These are phyloP conservation scores for Chaetomium cochliodes DNA, from an alignment of 495 filamentous ascomycete genomes.

Conservation along the genomic window DNA sequence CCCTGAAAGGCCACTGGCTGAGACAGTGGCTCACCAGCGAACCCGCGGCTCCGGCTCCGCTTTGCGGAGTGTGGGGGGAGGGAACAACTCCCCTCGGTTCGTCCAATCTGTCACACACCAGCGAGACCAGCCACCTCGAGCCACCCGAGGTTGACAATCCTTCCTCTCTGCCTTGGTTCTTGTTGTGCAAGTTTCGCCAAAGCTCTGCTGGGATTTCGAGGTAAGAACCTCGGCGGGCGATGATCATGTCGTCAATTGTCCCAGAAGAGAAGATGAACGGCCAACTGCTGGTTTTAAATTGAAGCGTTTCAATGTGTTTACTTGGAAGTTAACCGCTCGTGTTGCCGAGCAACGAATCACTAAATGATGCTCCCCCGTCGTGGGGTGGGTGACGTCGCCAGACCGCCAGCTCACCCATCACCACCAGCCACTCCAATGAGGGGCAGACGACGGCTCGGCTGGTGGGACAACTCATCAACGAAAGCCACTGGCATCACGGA, in stretches of 20 bases:
- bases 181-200: background rate
- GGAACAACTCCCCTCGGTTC: background rate
- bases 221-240: background rate
- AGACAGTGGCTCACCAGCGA: constrained; percentile 23
- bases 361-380: background rate
- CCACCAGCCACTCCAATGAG: constrained; percentile 4
- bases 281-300: background rate
- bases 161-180: background rate
- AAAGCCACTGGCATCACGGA: background rate
- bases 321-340: background rate
- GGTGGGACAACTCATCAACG: background rate
- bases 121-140: background rate
- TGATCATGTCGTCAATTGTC: background rate
- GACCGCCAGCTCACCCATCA: constrained; percentile 17
- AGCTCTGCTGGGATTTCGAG: background rate
- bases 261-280: too few species aligned
- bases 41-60: constrained; percentile 28
- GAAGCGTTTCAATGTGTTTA: background rate
- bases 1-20: constrained; percentile 14
- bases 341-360: constrained; percentile 24
- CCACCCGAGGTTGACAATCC: background rate
- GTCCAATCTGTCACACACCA: constrained; percentile 7
- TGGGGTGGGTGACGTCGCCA: constrained; percentile 13
- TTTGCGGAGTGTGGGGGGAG: constrained; percentile 18
- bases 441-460: background rate